Conservation (phyloP, 306 rosid genomes). For the Citrullus amarus region DNA sequence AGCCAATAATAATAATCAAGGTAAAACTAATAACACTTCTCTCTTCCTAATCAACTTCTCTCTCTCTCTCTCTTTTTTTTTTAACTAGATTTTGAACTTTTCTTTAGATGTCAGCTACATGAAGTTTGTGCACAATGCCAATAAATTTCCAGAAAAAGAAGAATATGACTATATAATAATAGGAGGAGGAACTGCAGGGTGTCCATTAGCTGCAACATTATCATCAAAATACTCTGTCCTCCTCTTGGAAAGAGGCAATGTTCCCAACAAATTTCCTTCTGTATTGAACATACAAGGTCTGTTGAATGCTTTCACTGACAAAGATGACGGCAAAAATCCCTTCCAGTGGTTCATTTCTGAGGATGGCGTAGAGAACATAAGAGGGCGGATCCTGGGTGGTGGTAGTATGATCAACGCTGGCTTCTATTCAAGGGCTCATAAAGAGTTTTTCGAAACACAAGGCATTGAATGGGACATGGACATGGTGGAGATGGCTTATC, state of each 20-base stretch:
- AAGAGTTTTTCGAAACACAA: neutral
- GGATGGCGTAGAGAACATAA: slow-evolving; percentile 14
- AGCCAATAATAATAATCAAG: neutral
- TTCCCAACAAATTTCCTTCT: neutral
- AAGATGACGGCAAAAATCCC: neutral
- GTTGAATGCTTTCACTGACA: neutral
- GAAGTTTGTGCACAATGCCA: slow-evolving; percentile 9
- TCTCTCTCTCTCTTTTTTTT: neutral
- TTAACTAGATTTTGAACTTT: too few relatives aligned
- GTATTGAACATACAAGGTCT: neutral
- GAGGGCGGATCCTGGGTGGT: slow-evolving; percentile 19
- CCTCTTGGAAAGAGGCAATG: slow-evolving; percentile 18
- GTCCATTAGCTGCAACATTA: slow-evolving; percentile 26
- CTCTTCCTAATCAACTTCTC: too few relatives aligned
- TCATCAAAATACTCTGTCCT: slow-evolving; percentile 9
- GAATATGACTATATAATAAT: slow-evolving; percentile 22
- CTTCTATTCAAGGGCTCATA: neutral
- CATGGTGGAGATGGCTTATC: slow-evolving; percentile 6
- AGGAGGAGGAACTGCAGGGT: slow-evolving; percentile 31
- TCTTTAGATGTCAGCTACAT: slow-evolving; percentile 6
- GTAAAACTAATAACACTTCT: neutral
- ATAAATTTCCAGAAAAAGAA: neutral
- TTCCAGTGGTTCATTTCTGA: neutral
- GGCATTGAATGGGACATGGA: slow-evolving; percentile 14
- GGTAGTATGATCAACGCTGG: slow-evolving; percentile 16